Evolutionary conservation across 192 early-diverging fungal genomes (phyloP).

Genomic region (Funneliformis geosporum): DNA sequence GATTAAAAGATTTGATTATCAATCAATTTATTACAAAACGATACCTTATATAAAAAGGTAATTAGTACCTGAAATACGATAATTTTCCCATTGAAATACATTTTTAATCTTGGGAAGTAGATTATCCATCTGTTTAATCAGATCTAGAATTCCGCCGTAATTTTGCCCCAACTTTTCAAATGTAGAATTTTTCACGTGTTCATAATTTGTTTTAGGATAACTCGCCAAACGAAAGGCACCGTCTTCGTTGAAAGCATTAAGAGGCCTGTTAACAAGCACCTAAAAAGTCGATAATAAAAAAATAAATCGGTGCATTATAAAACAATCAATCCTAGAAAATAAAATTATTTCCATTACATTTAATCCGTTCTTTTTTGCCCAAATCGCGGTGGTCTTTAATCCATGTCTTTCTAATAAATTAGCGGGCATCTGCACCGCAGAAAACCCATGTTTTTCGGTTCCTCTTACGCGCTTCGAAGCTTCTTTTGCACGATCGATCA

Average conservation of each 20-base stretch:
- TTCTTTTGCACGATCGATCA: conserved; percentile 36
- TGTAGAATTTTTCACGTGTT: conserved; percentile 29
- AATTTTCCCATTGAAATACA: conserved; percentile 21
- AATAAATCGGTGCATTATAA: neutral
- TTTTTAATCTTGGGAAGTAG: neutral
- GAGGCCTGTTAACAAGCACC: conserved; percentile 45
- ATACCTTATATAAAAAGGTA: too few relatives aligned
- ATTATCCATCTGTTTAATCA: conserved; percentile 8
- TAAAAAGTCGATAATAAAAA: neutral
- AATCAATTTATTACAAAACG: too few relatives aligned
- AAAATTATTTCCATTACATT: conserved; percentile 19
- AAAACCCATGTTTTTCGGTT: conserved; percentile 38
- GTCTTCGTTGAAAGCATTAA: conserved; percentile 41
- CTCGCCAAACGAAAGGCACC: conserved; percentile 39
- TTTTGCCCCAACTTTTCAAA: conserved; percentile 11
- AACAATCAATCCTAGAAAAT: neutral
- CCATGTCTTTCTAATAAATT: conserved; percentile 44
- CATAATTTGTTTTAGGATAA: conserved; percentile 35
- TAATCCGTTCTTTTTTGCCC: conserved; percentile 43
- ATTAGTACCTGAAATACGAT: neutral
- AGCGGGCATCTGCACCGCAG: conserved; percentile 41
- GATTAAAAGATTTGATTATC: neutral
- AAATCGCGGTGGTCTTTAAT: conserved; percentile 40
- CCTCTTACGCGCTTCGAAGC: conserved; percentile 36
- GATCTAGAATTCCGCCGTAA: conserved; percentile 1